Evolutionary conservation across 2,329 filamentous ascomycete species (phyloP).

Genomic region (Pseudodiploospora longispora): DNA sequence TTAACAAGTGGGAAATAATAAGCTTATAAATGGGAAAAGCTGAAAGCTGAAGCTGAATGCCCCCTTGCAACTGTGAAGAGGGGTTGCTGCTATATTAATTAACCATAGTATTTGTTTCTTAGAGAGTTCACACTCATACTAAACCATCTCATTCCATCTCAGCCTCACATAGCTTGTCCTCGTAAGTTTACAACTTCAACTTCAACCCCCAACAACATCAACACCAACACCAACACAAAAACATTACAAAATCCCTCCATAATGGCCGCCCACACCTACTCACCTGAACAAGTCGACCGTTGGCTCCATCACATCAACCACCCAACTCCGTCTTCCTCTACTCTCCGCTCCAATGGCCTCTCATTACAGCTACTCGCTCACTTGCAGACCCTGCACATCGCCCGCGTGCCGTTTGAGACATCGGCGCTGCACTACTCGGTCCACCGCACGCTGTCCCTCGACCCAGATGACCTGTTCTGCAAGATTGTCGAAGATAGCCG

Average conservation of each 20-base stretch:
- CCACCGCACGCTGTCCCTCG: constrained; percentile 27
- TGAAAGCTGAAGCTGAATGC: too few relatives aligned
- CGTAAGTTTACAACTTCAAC: too few relatives aligned
- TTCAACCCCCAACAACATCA: too few relatives aligned
- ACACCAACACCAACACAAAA: too few relatives aligned
- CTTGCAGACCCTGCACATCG: constrained; percentile 34
- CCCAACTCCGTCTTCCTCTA: constrained; percentile 2
- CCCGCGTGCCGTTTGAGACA: constrained; percentile 46
- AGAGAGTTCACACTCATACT: too few relatives aligned
- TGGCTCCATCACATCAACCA: constrained; percentile 23
- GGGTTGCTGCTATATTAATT: too few relatives aligned
- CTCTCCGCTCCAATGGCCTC: constrained; percentile 9
- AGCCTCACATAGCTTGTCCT: too few relatives aligned
- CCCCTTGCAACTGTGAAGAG: too few relatives aligned
- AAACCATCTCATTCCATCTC: too few relatives aligned
- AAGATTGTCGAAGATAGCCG: constrained; percentile 36
- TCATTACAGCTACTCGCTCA: constrained; percentile 20
- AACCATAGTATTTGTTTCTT: too few relatives aligned
- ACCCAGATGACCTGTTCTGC: constrained; percentile 32
- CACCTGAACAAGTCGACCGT: constrained; percentile 19
- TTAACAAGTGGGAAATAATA: too few relatives aligned
- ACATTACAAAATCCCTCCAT: not conserved
- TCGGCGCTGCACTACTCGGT: constrained; percentile 42
- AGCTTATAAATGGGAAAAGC: too few relatives aligned
- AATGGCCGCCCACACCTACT: constrained; percentile 4